Base-by-base conservation (phyloP, 352 stramenopile genomes). In the Pythium periplocum region DNA sequence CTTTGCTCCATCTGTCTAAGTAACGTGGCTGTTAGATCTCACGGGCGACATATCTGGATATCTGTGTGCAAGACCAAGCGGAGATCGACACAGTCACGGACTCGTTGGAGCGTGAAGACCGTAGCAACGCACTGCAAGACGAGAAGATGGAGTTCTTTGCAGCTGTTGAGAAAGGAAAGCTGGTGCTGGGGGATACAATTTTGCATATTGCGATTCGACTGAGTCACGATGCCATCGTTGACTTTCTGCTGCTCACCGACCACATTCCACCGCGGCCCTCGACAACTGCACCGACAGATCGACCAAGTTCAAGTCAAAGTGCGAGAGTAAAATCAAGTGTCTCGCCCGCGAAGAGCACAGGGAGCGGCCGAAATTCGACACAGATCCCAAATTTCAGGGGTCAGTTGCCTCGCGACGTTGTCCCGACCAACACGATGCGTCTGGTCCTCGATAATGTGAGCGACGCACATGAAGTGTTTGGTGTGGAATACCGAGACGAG, bases 131-230 rank as follows among this genome's bases (percentile, higher is more conserved):
- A 32, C 64, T 90, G 32, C 62, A 83, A 48, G 71, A 87, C 57
- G 79, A 93, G 61, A 87, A 88, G 33, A 87, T 87, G 72, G 72
- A 87, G 52, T 85, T 93, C 55, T 89, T 87, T 39, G 59, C 66
- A 2, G 82, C 79, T 0, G 57, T 90, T 1, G 78, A 89, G 61
- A 42, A 65, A 6, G 78, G 75, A 0, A 68, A 55, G 26, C 69
- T 93, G 38, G 75, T 79, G 4, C 55, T 90, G 33, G 82, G 79
- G 9, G 82, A 90, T 51, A 90, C 82, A 17, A 32, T 93, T 43
- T 59, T 93, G 26, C 82, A 93, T 42, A 66, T 93, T 35, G 75
- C 79, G 6, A 78, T 85, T 34, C 74, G 82, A 0, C 59, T 87
- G 0, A 67, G 54, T 11, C 69, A 88, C 39, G 55, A 75, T 12